Base-by-base conservation (phyloP, 2,329 filamentous ascomycete species). In the Beauveria scarabaeidicola region DNA sequence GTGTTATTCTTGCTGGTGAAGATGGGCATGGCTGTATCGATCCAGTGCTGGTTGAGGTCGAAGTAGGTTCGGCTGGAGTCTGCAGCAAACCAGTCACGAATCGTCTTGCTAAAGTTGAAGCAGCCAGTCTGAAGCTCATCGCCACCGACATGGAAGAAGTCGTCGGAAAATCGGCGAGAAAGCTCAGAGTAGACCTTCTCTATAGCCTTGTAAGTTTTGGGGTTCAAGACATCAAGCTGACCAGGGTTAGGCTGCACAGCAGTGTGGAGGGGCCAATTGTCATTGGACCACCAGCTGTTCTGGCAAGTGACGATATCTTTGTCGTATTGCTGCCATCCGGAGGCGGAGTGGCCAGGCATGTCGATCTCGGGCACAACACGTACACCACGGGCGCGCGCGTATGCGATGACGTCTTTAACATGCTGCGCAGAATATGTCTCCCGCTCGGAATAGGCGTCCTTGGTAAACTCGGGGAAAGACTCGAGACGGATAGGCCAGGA, bases 311-410 rank as follows among this genome's bases (percentile, higher is more conserved):
- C 73, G 59, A 86, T 81, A 25, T 76, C 73, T 25, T 80, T 74
- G 61, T 84, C 80, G 7, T 85, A 73, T 61, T 81, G 80, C 58
- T 79, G 74, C 80, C 80, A 83, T 32, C 81, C 81, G 0, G 79
- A 76, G 32, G 75, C 73, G 6, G 80, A 77, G 66, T 85, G 82
- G 51, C 81, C 80, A 7, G 82, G 82, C 80, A 84, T 84, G 67
- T 85, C 82, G 46, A 84, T 77, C 65, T 85, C 82, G n/a, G 82
- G 80, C 38, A 85, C 74, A 59, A 85, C 74, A 58, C 83, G 80
- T n/a, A 85, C 75, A 59, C 78, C 82, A 19, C 81, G 81, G 38
- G 77, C 76, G 41, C 77, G 73, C 17, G 78, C 80, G 63, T 82
- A 82, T 13, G 68, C 66, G 54, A 83, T 74, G 53, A 83, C 69